Percentiles rank a stretch among this genome's conserved stretches.
These are phyloP conservation scores for Aphanomyces invadans DNA, from an alignment of 352 stramenopile species.

Conservation along the genomic window DNA sequence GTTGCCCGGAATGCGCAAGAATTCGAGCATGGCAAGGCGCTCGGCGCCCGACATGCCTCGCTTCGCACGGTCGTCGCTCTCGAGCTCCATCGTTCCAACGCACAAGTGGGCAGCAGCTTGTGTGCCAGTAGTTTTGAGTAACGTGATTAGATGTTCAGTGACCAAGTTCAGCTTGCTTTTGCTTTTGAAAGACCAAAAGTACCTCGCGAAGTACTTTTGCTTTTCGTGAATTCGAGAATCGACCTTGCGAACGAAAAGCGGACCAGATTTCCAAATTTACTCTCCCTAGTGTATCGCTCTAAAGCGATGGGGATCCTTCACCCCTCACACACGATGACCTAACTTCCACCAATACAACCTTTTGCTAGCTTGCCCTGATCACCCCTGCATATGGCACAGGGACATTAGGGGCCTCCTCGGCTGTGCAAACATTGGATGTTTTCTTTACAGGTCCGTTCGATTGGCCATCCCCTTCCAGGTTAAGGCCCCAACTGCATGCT, in stretches of 20 bases:
- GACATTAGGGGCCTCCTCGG: too few relatives aligned
- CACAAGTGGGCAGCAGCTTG: background rate
- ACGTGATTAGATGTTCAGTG: background rate
- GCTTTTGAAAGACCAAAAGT: too few relatives aligned
- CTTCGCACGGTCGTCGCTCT: background rate
- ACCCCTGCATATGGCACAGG: too few relatives aligned
- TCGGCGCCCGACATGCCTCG: background rate
- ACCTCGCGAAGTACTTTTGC: too few relatives aligned
- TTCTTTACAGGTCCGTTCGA: too few relatives aligned
- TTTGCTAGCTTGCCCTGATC: too few relatives aligned
- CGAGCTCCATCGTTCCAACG: background rate
- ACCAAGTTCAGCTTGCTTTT: background rate
- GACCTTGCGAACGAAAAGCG: background rate
- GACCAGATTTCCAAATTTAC: background rate
- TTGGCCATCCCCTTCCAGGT: too few relatives aligned
- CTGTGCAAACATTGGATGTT: too few relatives aligned
- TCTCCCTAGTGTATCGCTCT: background rate
- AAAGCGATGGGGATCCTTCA: too few relatives aligned
- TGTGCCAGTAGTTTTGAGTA: background rate
- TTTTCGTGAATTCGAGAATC: background rate
- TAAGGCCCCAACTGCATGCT: too few relatives aligned
- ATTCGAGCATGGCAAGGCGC: background rate
- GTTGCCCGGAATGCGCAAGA: background rate
- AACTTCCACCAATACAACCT: too few relatives aligned
- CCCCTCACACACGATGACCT: too few relatives aligned